These are phyloP conservation scores for Hemerocallis citrina DNA, from an alignment of 106 monocot species.

Conservation along the genomic window DNA sequence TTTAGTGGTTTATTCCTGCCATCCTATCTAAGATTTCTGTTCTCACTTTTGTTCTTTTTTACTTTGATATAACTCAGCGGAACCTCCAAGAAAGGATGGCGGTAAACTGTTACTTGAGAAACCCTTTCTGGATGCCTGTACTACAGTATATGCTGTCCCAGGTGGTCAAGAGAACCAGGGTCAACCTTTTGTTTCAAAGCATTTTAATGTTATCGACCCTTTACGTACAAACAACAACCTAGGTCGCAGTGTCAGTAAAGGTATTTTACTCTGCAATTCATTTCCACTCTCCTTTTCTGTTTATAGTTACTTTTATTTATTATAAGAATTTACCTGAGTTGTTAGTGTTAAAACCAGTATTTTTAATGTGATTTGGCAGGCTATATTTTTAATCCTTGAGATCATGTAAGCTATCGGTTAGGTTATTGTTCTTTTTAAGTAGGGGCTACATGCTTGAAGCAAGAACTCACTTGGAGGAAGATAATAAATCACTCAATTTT, in stretches of 20 bases:
- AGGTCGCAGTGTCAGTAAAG: slow-evolving; percentile 94
- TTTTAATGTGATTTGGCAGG: too few relatives aligned
- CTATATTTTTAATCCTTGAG: too few relatives aligned
- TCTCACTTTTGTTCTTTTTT: not conserved
- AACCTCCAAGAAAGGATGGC: slow-evolving; percentile 46
- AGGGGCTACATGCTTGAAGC: too few relatives aligned
- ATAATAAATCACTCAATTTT: too few relatives aligned
- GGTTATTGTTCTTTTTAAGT: too few relatives aligned
- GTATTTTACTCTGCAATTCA: too few relatives aligned
- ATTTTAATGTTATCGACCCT: slow-evolving; percentile 97
- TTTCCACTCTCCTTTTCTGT: too few relatives aligned
- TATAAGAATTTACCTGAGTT: too few relatives aligned
- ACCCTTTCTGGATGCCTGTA: slow-evolving; percentile 46
- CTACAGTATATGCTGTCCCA: slow-evolving; percentile 47
- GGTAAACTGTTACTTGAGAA: slow-evolving; percentile 41
- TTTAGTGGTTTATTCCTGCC: not conserved
- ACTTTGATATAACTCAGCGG: slow-evolving; percentile 45
- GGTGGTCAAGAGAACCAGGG: slow-evolving; percentile 53
- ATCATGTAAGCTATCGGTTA: too few relatives aligned
- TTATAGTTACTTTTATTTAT: too few relatives aligned
- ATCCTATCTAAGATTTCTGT: not conserved
- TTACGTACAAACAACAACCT: slow-evolving; percentile 90
- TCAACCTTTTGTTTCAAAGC: slow-evolving; percentile 72
- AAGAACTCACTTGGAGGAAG: too few relatives aligned
- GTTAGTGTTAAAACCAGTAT: too few relatives aligned